Base-by-base conservation (phyloP, 768 basidiomycete species). In the Amanita rimosa region DNA sequence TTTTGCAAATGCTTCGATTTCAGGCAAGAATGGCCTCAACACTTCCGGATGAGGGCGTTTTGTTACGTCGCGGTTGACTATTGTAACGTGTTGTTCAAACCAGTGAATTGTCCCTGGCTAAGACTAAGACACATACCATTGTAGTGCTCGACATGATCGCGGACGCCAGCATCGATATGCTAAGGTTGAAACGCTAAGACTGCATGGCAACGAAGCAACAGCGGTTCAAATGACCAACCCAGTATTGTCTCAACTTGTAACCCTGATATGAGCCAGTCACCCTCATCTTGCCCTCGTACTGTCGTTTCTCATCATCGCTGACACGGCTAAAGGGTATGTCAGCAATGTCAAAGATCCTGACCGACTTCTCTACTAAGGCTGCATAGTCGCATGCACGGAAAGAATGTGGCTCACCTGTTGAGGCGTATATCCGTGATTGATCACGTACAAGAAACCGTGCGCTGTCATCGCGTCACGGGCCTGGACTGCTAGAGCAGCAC, bases 61-160 rank as follows among this genome's bases (percentile, higher is more conserved):
- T 2, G 56, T 66, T 21, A 75, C 62, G 40, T 76, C 69, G 31
- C 72, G 67, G 52, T 80, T 72, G 49, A 80, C 80, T 81, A 27
- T 6, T 31, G 31, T 4, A 13, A 31, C 4, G 31, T 31, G 4
- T 31, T 31, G 3, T 43, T 9, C 22, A n/a, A 49, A 43, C 13
- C 17, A 6, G 5, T 26, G 26, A 8, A 21, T 10, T 13, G 21
- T 22, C 19, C 8, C 13, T 6, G 22, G 16, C 17, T 5, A n/a
- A n/a, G n/a, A n/a, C n/a, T 31, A 13, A 2, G 22, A 54, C 73
- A 53, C 73, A 49, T 50, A 83, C 82, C 68, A 53, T 76, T 79
- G 55, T 84, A 83, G 44, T 74, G 67, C 55, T 84, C 81, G 14
- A 82, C 54, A 53, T 82, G 78, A 56, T 85, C 83, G 14, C 62